Evolutionary conservation across 164 flowering plant species (phyloP).

Genomic region (Liquidambar formosana): DNA sequence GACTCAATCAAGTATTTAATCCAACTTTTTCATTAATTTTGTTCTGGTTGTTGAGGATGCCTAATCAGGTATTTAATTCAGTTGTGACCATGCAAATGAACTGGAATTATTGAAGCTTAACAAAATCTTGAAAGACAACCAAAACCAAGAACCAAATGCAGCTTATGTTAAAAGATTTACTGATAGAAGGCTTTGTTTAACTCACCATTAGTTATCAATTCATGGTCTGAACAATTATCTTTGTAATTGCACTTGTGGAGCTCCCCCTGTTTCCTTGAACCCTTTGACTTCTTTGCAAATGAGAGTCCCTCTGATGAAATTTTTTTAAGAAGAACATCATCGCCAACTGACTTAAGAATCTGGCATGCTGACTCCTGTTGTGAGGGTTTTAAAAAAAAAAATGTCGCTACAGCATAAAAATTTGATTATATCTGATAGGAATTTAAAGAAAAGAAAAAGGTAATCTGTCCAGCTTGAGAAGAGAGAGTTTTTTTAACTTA

Average conservation of each 20-base stretch:
- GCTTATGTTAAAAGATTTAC: neutral
- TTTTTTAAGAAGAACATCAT: constrained; percentile 52
- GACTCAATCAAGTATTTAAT: too few relatives aligned
- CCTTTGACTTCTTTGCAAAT: constrained; percentile 50
- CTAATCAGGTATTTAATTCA: neutral
- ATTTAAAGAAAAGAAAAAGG: neutral
- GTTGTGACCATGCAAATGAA: too few relatives aligned
- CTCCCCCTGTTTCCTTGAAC: constrained; percentile 44
- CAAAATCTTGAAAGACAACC: neutral
- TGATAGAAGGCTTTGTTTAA: constrained; percentile 8
- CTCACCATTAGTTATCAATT: constrained; percentile 39
- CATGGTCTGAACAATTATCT: too few relatives aligned
- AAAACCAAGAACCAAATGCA: neutral
- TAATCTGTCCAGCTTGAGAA: neutral
- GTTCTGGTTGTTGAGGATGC: neutral
- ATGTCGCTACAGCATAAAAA: constrained; percentile 8
- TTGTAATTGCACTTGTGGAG: constrained; percentile 15
- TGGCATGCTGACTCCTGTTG: constrained; percentile 82
- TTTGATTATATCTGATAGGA: constrained; percentile 31
- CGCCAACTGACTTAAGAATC: constrained; percentile 69
- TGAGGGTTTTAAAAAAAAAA: constrained; percentile 8
- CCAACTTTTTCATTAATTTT: too few relatives aligned
- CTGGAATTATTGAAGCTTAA: neutral
- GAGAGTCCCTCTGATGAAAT: constrained; percentile 67
- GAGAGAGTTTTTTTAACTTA: constrained; percentile 26